A percentile compares a stretch with the other conserved stretches of the same genome.
Conservation (phyloP, 257 asterid species). For the Solanum pinnatisectum region DNA sequence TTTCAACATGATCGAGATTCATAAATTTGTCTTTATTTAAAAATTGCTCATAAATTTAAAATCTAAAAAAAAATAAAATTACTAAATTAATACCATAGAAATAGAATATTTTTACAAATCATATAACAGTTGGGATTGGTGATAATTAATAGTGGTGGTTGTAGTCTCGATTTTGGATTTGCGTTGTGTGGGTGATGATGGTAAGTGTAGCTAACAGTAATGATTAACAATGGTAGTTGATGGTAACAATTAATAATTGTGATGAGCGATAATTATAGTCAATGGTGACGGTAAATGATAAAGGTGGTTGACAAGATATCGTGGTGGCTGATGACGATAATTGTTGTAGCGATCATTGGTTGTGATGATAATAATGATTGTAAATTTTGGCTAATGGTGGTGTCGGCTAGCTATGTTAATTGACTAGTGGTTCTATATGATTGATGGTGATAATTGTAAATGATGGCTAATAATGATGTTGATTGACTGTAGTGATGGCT, state of each 20-base stretch:
- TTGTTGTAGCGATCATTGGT: background rate
- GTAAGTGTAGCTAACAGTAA: background rate
- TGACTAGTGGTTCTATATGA: background rate
- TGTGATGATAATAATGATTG: background rate
- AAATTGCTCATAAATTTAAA: background rate
- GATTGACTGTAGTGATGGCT: background rate
- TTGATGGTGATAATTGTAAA: background rate
- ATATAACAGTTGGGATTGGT: background rate
- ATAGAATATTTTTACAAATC: background rate
- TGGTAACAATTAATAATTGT: background rate
- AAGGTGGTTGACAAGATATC: background rate
- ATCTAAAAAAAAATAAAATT: too few relatives aligned
- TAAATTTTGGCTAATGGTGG: background rate
- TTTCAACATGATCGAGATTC: background rate
- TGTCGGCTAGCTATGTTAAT: background rate
- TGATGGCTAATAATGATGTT: background rate
- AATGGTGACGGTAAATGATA: background rate
- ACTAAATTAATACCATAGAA: background rate
- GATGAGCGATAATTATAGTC: background rate
- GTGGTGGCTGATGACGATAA: background rate
- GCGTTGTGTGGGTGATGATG: background rate
- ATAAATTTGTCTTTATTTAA: background rate
- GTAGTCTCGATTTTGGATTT: background rate
- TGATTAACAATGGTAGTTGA: background rate
- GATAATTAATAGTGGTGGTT: background rate